Evolutionary conservation across 148 eudicot species (phyloP), one percentile per base, ranked within the genome.

Genomic region (Beta vulgaris): DNA sequence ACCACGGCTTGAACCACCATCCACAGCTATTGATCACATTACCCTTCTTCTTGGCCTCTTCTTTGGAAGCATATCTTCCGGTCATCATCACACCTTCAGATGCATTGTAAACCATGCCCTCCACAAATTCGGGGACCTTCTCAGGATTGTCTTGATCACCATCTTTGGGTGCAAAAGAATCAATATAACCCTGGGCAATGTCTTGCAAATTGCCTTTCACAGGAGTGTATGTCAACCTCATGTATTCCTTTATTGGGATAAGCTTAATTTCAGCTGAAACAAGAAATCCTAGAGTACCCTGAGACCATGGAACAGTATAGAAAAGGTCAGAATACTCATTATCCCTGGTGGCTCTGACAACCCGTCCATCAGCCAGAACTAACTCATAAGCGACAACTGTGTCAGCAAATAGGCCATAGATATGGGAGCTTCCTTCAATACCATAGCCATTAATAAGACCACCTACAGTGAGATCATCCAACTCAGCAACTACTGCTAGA

Each of bases 1-100:
- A 93, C 98, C 98, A 93, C 13, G 98, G 91, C 73, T 93, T 93
- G 59, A 76, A 93, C 98, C 98, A 93, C 98, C 98, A 89, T 51
- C 96, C 91, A 40, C 85, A 76, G 39, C 40, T 74, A 69, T 93
- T 93, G 68, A 86, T 89, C 78, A 79, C 84, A 63, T 90, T 89
- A 6, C 96, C 93, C 81, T 87, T 89, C 84, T 83, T 85, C 83
- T 86, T 89, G 21, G 96, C 98, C 81, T 93, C 98, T 75, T 87
- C 88, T 49, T 79, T 86, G 11, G 96, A 89, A 63, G 93, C 93
- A 28, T 93, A 93, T 28, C 66, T 71, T 12, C 98, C 98, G 0
- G 87, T 85, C 98, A 93, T 93, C 86, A 82, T 82, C 74, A 93
- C 96, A 34, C 77, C 96, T 75, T 89, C 93, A 6, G 84, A 78